phyloP scores from a whole-genome alignment of 345 rosid genomes.

The Turritis glabra region DNA sequence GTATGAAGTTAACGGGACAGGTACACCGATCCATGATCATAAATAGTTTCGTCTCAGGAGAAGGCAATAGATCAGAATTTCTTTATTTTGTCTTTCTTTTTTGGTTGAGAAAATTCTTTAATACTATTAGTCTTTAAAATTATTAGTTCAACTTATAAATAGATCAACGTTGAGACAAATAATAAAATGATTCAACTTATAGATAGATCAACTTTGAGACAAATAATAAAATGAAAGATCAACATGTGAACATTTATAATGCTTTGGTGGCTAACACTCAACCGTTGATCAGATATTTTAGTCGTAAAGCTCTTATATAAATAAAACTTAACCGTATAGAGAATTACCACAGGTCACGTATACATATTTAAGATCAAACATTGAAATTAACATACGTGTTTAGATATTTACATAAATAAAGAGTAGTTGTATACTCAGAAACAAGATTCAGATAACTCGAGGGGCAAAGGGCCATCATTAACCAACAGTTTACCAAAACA shows the following conservation, averaged over 20 bases:
- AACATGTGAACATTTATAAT: not conserved
- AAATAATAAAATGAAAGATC: too few species aligned
- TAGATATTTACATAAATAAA: not conserved
- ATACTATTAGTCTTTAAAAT: not conserved
- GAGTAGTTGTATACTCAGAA: too few species aligned
- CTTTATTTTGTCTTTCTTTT: constrained; percentile 4
- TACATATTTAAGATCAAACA: not conserved
- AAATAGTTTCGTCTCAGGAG: constrained; percentile 20
- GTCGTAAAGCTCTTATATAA: not conserved
- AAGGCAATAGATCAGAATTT: constrained; percentile 20
- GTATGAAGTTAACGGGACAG: constrained; percentile 35
- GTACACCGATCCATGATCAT: constrained; percentile 26
- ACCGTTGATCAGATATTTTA: not conserved
- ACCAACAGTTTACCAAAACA: too few species aligned
- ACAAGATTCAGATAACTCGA: too few species aligned
- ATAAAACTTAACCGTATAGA: not conserved
- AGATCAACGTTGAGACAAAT: too few species aligned
- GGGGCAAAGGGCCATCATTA: too few species aligned
- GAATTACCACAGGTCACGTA: not conserved
- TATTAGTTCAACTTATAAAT: constrained; percentile 33
- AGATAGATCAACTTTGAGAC: too few species aligned
- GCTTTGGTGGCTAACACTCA: not conserved
- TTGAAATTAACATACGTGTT: not conserved
- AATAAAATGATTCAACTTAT: constrained; percentile 37
- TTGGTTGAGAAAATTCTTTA: constrained; percentile 10